Percentiles rank a stretch among this genome's conserved stretches.
phyloP scores from a whole-genome alignment of 192 early-diverging fungal species.

The Backusella morwellensis region DNA sequence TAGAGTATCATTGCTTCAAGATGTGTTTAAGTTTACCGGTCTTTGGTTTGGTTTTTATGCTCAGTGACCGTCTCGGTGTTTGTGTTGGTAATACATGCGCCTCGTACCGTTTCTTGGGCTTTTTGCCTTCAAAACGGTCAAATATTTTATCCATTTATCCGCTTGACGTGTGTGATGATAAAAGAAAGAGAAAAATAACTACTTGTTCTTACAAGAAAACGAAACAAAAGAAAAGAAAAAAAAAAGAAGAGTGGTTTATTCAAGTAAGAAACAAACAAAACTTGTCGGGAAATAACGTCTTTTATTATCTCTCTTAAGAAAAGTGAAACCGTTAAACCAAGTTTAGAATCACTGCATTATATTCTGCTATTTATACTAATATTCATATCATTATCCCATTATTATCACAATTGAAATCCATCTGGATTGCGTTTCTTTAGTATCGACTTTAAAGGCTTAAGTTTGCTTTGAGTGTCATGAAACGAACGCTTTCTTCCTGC shows the following conservation, averaged over 20 bases:
- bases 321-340: neutral
- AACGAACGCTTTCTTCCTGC: neutral
- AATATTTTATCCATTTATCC: constrained; percentile 6
- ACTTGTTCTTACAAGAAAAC: neutral
- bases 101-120: neutral
- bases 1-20: neutral
- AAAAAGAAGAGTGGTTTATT: neutral
- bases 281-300: neutral
- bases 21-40: neutral
- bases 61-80: neutral
- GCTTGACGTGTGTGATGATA: neutral
- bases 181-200: neutral
- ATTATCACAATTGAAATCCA: neutral
- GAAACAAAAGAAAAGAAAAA: neutral
- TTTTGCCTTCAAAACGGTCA: neutral
- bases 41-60: neutral
- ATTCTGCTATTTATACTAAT: neutral
- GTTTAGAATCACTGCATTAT: neutral
- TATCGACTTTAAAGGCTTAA: neutral
- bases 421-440: neutral
- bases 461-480: neutral
- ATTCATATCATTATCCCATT: neutral
- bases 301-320: neutral
- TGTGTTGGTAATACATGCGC: neutral
- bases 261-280: constrained; percentile 1